phyloP scores from a whole-genome alignment of 768 basidiomycete species.

The Auriscalpium microsporum region DNA sequence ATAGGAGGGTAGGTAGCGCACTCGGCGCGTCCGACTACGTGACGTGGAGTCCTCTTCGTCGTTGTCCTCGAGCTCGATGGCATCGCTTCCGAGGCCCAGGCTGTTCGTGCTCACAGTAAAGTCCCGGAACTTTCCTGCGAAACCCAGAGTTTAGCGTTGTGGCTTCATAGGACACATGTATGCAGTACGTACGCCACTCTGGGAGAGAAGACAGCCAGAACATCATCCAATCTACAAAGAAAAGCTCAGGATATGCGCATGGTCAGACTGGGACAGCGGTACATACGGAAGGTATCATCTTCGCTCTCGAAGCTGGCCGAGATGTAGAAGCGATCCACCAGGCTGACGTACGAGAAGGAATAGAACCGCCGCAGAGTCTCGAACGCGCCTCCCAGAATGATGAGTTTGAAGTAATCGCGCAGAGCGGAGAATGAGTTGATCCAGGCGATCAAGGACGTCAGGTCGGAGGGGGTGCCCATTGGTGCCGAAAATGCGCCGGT shows the following conservation, averaged over 20 bases:
- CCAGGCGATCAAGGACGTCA: conserved; percentile 32
- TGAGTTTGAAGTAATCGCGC: conserved; percentile 55
- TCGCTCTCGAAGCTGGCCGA: conserved; percentile 53
- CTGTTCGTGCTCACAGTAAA: conserved; percentile 40
- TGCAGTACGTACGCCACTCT: conserved; percentile 41
- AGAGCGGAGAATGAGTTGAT: conserved; percentile 47
- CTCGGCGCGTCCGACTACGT: conserved; percentile 11
- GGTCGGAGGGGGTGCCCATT: background rate
- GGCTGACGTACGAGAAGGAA: conserved; percentile 32
- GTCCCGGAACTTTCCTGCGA: conserved; percentile 33
- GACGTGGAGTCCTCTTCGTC: conserved; percentile 1
- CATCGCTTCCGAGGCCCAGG: conserved; percentile 28
- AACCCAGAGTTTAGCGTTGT: background rate
- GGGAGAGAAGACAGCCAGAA: conserved; percentile 57
- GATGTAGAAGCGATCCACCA: conserved; percentile 49
- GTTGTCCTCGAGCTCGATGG: conserved; percentile 17
- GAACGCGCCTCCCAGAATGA: conserved; percentile 52
- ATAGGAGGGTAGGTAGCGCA: conserved; percentile 38
- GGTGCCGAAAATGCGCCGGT: too few species aligned
- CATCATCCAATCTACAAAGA: conserved; percentile 55
- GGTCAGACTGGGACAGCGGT: background rate
- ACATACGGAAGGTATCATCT: conserved; percentile 49
- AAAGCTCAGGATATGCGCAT: background rate
- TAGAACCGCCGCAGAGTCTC: conserved; percentile 48
- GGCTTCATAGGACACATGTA: background rate